Evolutionary conservation across 2,329 filamentous ascomycete genomes (phyloP).

Genomic region (Penicillium hesseltinei): DNA sequence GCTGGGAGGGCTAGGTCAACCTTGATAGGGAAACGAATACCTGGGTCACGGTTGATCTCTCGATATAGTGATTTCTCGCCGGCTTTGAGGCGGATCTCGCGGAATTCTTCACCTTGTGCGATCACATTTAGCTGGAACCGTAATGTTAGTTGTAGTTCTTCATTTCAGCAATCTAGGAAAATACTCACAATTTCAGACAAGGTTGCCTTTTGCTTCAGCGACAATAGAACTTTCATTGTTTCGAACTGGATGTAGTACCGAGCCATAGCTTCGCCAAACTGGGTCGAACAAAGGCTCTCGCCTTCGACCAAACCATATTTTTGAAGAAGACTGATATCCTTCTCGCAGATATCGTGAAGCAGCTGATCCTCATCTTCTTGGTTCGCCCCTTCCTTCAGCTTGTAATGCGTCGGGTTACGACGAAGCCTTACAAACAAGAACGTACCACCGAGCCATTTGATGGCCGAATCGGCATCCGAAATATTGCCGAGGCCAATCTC

Average conservation of each 20-base stretch:
- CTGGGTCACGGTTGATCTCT: slow-evolving; percentile 66
- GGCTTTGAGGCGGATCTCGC: slow-evolving; percentile 66
- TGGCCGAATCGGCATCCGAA: slow-evolving; percentile 61
- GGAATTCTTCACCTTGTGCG: slow-evolving; percentile 69
- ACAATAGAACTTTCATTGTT: slow-evolving; percentile 71
- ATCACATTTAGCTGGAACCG: slow-evolving; percentile 60
- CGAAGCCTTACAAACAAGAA: slow-evolving; percentile 74
- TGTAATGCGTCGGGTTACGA: slow-evolving; percentile 69
- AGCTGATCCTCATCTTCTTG: slow-evolving; percentile 58
- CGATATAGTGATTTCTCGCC: slow-evolving; percentile 70
- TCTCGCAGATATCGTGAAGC: slow-evolving; percentile 68
- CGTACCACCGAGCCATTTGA: slow-evolving; percentile 71
- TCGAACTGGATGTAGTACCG: slow-evolving; percentile 76
- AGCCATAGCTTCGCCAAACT: slow-evolving; percentile 77
- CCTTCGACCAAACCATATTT: slow-evolving; percentile 57
- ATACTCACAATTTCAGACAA: slow-evolving; percentile 66
- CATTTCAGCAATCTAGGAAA: too few relatives aligned
- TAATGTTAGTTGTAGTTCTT: slow-evolving; percentile 10
- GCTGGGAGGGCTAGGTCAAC: slow-evolving; percentile 62
- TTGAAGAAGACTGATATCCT: slow-evolving; percentile 64
- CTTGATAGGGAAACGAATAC: slow-evolving; percentile 69
- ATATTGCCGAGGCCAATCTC: slow-evolving; percentile 77
- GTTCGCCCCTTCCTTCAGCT: slow-evolving; percentile 55
- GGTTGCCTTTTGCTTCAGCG: slow-evolving; percentile 59
- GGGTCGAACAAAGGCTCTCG: slow-evolving; percentile 60